These are phyloP conservation scores for Fusarium sp. DNA, from an alignment of 2,329 filamentous ascomycete species.

Conservation along the genomic window DNA sequence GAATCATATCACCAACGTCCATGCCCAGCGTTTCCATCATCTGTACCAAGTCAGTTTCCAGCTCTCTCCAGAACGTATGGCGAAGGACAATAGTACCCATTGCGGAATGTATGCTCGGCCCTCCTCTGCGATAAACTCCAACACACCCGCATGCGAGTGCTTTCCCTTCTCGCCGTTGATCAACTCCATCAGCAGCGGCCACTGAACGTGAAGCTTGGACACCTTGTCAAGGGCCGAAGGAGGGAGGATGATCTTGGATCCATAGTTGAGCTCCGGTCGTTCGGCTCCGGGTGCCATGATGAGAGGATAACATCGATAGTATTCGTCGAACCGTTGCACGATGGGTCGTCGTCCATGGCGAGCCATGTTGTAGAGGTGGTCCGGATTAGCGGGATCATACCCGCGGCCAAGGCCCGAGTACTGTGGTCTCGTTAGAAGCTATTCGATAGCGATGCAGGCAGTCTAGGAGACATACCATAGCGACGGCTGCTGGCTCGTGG, in stretches of 20 bases:
- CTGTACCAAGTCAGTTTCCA: constrained; percentile 55
- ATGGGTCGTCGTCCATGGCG: constrained; percentile 57
- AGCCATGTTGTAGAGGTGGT: constrained; percentile 59
- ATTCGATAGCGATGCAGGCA: neutral
- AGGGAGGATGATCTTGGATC: constrained; percentile 97
- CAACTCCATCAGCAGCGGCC: constrained; percentile 96
- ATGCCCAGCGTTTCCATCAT: constrained; percentile 92
- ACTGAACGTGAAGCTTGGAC: constrained; percentile 93
- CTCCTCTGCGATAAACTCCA: constrained; percentile 98
- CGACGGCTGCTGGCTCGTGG: constrained; percentile 12
- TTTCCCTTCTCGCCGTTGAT: constrained; percentile 82
- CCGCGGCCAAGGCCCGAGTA: constrained; percentile 54
- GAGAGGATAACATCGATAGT: constrained; percentile 96
- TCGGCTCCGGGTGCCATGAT: constrained; percentile 93
- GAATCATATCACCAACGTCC: constrained; percentile 91
- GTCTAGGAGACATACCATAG: constrained; percentile 35
- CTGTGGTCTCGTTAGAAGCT: constrained; percentile 17
- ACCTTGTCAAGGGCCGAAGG: constrained; percentile 96
- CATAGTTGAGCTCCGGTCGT: constrained; percentile 88
- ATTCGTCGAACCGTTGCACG: constrained; percentile 91
- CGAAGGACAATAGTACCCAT: constrained; percentile 68
- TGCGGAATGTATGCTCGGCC: constrained; percentile 94
- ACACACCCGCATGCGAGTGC: constrained; percentile 89
- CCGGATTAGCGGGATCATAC: constrained; percentile 58
- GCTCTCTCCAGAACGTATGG: neutral